These are phyloP conservation scores for Diaporthe amygdali DNA, from an alignment of 2,329 filamentous ascomycete genomes.

Conservation along the genomic window DNA sequence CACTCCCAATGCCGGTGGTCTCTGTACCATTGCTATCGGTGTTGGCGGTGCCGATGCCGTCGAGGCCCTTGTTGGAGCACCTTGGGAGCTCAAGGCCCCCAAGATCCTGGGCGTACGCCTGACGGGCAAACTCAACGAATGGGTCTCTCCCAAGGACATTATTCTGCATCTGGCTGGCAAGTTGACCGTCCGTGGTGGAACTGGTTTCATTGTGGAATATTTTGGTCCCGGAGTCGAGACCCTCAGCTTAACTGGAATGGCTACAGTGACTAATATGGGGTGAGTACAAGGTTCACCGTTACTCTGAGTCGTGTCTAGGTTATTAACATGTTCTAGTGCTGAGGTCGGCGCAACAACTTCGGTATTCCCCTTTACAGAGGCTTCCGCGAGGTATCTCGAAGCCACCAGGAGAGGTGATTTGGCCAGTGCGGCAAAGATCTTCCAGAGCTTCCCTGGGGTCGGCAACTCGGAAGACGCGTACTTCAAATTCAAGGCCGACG, in stretches of 20 bases:
- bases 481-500: constrained; percentile 77
- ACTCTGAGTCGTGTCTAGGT: background rate
- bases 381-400: constrained; percentile 83
- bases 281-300: background rate
- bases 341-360: constrained; percentile 97
- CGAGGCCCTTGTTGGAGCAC: constrained; percentile 92
- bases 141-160: constrained; percentile 94
- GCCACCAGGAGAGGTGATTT: constrained; percentile 81
- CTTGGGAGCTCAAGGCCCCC: constrained; percentile 97
- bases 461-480: constrained; percentile 51
- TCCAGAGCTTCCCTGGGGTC: constrained; percentile 56
- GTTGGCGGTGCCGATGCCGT: constrained; percentile 97
- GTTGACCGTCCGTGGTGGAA: constrained; percentile 91
- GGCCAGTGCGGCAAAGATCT: constrained; percentile 68
- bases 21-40: constrained; percentile 93
- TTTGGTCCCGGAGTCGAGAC: constrained; percentile 88
- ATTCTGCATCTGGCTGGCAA: constrained; percentile 89
- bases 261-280: constrained; percentile 90
- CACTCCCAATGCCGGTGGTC: constrained; percentile 94
- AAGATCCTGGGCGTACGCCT: constrained; percentile 87
- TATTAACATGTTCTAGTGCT: constrained; percentile 37
- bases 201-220: constrained; percentile 94
- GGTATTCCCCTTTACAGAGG: constrained; percentile 88
- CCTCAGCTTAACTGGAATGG: constrained; percentile 91
- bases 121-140: constrained; percentile 82